Base-by-base conservation (phyloP, 2,329 filamentous ascomycete species). In the Trichoderma atroviride region DNA sequence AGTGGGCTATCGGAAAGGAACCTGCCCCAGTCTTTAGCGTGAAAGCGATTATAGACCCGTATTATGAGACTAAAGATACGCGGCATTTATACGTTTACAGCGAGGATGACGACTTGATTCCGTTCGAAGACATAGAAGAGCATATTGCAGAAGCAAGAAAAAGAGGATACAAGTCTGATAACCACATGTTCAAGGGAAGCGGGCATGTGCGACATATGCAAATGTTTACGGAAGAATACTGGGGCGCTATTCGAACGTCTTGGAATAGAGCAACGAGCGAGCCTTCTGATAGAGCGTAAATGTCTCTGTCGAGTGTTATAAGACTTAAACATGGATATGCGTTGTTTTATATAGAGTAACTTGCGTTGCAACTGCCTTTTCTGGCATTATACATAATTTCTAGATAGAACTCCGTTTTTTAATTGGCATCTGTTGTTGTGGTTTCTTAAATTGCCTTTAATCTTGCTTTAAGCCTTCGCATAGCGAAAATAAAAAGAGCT, bases 121-220 rank as follows among this genome's bases (percentile, higher is more conserved):
- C 79, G 4, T 86, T 82, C 75, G 74, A 84, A 69, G 87, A 89
- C 70, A 84, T 89, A 0, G 85, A 88, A 72, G 79, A 79, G 16
- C 85, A 89, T 73, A 85, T 83, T 0, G 82, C 83, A 2, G 76
- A 82, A 43, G 83, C 86, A 1, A 79, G 75, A 70, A 73, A 75
- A 14, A 79, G 80, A 65, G 88, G 88, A 0, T 89, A 85, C 72
- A 74, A 75, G 27, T 83, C 85, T 1, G 79, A 82, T 1, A 78
- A 81, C 24, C 84, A 87, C 69, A 74, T 84, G 35, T 91, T 91
- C 71, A 82, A 87, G 61, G 85, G 83, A 4, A 88, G 85, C 61
- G 79, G 83, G 1, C 89, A 91, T 76, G 88, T 89, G 22, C 87
- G 86, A 1, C 88, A 91, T 74, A 85, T 91, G 79, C 80, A 85